These are phyloP conservation scores for Tephrocybe rancida DNA, from an alignment of 768 basidiomycete genomes.

Conservation along the genomic window DNA sequence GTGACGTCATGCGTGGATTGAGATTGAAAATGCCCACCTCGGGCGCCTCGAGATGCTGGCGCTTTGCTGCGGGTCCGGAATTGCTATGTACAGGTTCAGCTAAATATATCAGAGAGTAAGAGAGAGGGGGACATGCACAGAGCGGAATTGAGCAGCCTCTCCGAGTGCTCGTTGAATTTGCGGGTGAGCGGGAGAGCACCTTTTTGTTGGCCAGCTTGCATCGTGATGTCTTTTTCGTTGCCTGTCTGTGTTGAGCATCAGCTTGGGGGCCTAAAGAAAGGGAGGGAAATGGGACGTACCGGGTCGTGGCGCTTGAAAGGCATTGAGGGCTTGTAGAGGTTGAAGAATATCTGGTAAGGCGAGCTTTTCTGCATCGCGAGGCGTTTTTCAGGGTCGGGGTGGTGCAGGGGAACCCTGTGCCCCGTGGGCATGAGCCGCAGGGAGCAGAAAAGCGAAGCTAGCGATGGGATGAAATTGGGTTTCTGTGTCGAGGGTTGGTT, in stretches of 20 bases:
- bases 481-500: background rate
- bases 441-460: slow-evolving; percentile 69
- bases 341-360: slow-evolving; percentile 84
- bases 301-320: slow-evolving; percentile 79
- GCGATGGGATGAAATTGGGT: background rate
- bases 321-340: slow-evolving; percentile 90
- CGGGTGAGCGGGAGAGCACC: slow-evolving; percentile 91
- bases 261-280: too few species aligned
- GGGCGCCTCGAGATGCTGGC: slow-evolving; percentile 50
- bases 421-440: slow-evolving; percentile 77
- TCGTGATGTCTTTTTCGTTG: slow-evolving; percentile 89
- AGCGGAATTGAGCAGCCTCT: slow-evolving; percentile 80
- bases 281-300: slow-evolving; percentile 50
- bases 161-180: slow-evolving; percentile 97
- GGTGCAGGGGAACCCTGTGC: slow-evolving; percentile 49
- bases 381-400: slow-evolving; percentile 23
- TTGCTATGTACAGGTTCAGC: slow-evolving; percentile 41
- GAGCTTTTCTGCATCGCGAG: slow-evolving; percentile 30
- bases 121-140: slow-evolving; percentile 46
- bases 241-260: slow-evolving; percentile 82
- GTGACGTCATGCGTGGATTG: background rate
- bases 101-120: background rate
- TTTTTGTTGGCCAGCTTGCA: slow-evolving; percentile 91
- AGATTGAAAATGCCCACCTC: too few species aligned
- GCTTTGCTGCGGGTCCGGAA: slow-evolving; percentile 60